These are phyloP conservation scores for Brassica napus DNA, from an alignment of 345 rosid species.

Conservation along the genomic window DNA sequence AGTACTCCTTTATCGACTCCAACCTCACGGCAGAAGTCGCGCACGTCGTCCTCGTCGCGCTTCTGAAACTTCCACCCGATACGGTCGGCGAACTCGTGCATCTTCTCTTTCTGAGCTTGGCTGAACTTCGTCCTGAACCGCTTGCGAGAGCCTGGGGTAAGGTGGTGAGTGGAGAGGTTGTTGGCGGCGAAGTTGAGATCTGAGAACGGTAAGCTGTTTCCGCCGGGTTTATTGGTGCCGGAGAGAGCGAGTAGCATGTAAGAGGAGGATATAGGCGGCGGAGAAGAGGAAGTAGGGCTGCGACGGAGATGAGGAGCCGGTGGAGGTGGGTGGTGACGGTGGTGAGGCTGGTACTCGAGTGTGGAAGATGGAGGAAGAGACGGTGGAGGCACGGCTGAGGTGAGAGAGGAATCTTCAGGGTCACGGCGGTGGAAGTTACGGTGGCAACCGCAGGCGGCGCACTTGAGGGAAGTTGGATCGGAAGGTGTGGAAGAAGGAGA, in stretches of 20 bases:
- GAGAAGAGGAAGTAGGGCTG: slow-evolving; percentile 85
- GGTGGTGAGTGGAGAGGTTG: slow-evolving; percentile 16
- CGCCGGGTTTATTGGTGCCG: slow-evolving; percentile 36
- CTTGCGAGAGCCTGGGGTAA: slow-evolving; percentile 46
- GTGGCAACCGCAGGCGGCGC: slow-evolving; percentile 92
- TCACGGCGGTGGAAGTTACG: slow-evolving; percentile 82
- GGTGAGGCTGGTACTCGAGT: slow-evolving; percentile 60
- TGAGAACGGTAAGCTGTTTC: slow-evolving; percentile 27
- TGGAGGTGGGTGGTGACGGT: slow-evolving; percentile 72
- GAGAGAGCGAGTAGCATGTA: slow-evolving; percentile 80
- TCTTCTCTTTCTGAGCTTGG: slow-evolving; percentile 66
- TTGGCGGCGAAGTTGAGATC: slow-evolving; percentile 36
- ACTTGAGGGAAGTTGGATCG: slow-evolving; percentile 73
- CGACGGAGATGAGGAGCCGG: slow-evolving; percentile 25
- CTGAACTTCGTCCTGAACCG: slow-evolving; percentile 73
- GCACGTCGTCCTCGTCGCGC: slow-evolving; percentile 67
- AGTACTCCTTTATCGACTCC: slow-evolving; percentile 76
- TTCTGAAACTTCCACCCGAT: slow-evolving; percentile 95
- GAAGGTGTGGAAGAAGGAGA: slow-evolving; percentile 43
- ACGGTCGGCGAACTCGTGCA: slow-evolving; percentile 71
- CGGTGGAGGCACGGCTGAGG: background rate
- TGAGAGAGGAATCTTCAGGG: slow-evolving; percentile 38
- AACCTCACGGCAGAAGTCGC: slow-evolving; percentile 62
- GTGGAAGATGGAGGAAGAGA: slow-evolving; percentile 24
- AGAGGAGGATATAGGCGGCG: slow-evolving; percentile 67